Evolutionary conservation across 148 eudicot genomes (phyloP), one percentile per base, ranked within the genome.

Genomic region (Rhododendron griersonianum): DNA sequence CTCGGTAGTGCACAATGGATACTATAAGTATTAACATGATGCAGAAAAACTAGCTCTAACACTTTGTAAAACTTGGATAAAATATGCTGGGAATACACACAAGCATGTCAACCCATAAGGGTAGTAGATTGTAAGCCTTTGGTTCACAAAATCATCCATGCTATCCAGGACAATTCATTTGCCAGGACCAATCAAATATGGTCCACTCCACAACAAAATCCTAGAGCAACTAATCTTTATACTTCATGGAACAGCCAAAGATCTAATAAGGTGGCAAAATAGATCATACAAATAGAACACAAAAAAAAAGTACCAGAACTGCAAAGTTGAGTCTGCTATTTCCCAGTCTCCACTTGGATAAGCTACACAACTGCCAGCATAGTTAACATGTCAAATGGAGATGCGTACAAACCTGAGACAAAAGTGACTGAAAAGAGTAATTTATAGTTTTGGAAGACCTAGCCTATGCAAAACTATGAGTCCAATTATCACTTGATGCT

Each of bases 281-380:
- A 85, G 76, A 25, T 83, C 4, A 83, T 57, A 69, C 84, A 33
- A 15, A 44, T 19, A 79, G 16, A 44, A 21, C 77, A 25, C 75
- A n/a, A 18, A 69, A 11, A 48, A 76, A 78, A 48, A 5, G 80
- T 93, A 97, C 99, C 99, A 97, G 91, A 97, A 95, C 88, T 92
- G 99, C 91, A 97, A 91, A 78, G 99, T 97, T 78, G 94, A 94
- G 87, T 97, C 98, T 45, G 99, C 98, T 84, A 97, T 94, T 63
- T 94, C 98, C 98, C 99, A 97, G 44, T 94, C 98, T 89, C 91
- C 92, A 91, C 98, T 90, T 85, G 96, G 92, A 94, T 92, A 93
- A 65, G 95, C 90, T 39, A 97, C 94, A 89, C 99, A 97, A 83
- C 99, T 97, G 96, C 93, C 89, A 85, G 71, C 77, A 84, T 80